Evolutionary conservation across 1,139 yeast genomes (phyloP).

Genomic region (Insectozyma bohioensis): DNA sequence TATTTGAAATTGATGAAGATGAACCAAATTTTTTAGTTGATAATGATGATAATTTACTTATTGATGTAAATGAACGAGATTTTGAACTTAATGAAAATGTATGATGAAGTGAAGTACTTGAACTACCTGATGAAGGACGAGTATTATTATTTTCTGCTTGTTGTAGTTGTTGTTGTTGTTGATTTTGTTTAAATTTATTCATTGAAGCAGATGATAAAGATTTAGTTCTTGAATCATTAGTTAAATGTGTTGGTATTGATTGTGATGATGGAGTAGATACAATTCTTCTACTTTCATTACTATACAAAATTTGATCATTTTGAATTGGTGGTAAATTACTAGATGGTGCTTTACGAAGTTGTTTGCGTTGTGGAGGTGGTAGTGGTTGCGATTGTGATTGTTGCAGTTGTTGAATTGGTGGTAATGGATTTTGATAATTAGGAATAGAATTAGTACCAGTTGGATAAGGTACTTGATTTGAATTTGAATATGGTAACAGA

Average conservation of each 20-base stretch:
- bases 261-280: constrained; percentile 27
- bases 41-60: constrained; percentile 42
- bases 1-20: constrained; percentile 30
- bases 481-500: not conserved
- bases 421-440: constrained; percentile 8
- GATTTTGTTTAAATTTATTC: constrained; percentile 11
- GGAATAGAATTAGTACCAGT: constrained; percentile 5
- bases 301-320: constrained; percentile 15
- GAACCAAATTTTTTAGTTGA: constrained; percentile 44
- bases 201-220: constrained; percentile 24
- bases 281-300: constrained; percentile 20
- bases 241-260: constrained; percentile 11
- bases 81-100: constrained; percentile 42
- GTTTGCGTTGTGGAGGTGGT: constrained; percentile 13
- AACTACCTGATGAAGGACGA: constrained; percentile 21
- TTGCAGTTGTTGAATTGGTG: constrained; percentile 11
- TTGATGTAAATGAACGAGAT: constrained; percentile 45
- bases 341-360: constrained; percentile 16
- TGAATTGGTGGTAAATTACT: constrained; percentile 20
- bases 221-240: constrained; percentile 22
- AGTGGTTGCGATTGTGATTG: constrained; percentile 9
- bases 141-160: constrained; percentile 9
- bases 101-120: constrained; percentile 28
- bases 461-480: constrained; percentile 4
- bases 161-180: constrained; percentile 13